A percentile compares a stretch with the other conserved stretches of the same genome.
Conservation (phyloP, 2,329 filamentous ascomycete species). For the Penicillium sp. region DNA sequence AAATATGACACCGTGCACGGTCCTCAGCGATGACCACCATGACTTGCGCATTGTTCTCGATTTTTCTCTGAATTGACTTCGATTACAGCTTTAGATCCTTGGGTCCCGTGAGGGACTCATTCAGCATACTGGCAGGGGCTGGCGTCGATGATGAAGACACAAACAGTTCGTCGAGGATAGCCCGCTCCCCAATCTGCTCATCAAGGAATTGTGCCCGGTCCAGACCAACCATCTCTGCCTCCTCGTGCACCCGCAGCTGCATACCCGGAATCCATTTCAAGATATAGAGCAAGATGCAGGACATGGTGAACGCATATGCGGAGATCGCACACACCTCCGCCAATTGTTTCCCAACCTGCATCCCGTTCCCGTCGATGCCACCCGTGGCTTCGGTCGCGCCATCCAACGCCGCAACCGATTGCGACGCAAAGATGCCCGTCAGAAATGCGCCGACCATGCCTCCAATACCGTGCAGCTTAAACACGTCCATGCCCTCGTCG, state of each 20-base stretch:
- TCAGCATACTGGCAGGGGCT: slow-evolving; percentile 14
- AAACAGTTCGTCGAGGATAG: slow-evolving; percentile 32
- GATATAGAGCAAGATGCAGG: slow-evolving; percentile 54
- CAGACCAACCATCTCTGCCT: slow-evolving; percentile 58
- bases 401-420: slow-evolving; percentile 49
- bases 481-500: slow-evolving; percentile 62
- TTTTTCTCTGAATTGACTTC: background rate
- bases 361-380: slow-evolving; percentile 58
- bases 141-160: slow-evolving; percentile 16
- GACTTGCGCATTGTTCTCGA: background rate
- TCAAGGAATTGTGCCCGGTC: slow-evolving; percentile 60
- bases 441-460: slow-evolving; percentile 61
- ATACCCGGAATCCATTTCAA: slow-evolving; percentile 59
- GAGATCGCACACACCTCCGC: slow-evolving; percentile 59
- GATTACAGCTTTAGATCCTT: slow-evolving; percentile 5
- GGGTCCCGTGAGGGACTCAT: slow-evolving; percentile 3
- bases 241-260: slow-evolving; percentile 57
- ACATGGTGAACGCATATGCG: slow-evolving; percentile 56
- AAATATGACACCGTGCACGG: slow-evolving; percentile 11
- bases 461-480: slow-evolving; percentile 61
- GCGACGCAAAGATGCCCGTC: slow-evolving; percentile 59
- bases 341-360: slow-evolving; percentile 59
- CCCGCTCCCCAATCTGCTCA: slow-evolving; percentile 59
- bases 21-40: background rate
- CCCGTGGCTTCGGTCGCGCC: slow-evolving; percentile 50